Conservation (phyloP, 129 eudicot genomes). For the Deinandra increscens region DNA sequence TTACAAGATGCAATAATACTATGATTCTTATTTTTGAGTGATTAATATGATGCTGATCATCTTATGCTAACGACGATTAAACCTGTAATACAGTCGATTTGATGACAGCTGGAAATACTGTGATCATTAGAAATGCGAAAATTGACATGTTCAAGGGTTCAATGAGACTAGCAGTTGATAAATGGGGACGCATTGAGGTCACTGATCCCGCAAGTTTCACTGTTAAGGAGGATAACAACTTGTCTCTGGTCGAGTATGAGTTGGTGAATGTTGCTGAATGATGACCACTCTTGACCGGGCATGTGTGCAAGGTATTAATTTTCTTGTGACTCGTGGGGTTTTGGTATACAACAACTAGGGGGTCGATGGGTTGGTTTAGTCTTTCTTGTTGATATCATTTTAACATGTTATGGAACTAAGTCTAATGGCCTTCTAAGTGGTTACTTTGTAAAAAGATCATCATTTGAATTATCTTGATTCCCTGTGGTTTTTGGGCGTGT, state of each 20-base stretch:
- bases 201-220: constrained; percentile 8
- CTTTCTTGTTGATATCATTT: constrained; percentile 7
- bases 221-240: constrained; percentile 8
- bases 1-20: background rate
- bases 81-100: background rate
- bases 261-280: constrained; percentile 18
- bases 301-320: background rate
- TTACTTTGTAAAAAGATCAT: constrained; percentile 9
- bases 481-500: background rate
- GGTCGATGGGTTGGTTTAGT: background rate
- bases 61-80: background rate
- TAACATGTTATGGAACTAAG: background rate
- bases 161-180: constrained; percentile 10
- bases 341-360: constrained; percentile 10
- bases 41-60: background rate
- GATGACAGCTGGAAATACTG: constrained; percentile 15
- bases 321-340: background rate
- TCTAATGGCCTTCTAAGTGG: constrained; percentile 3
- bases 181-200: constrained; percentile 9
- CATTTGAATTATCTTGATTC: constrained; percentile 7
- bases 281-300: background rate
- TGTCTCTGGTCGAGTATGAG: constrained; percentile 16
- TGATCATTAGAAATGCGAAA: constrained; percentile 5
- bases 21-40: background rate
- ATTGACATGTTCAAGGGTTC: constrained; percentile 16